phyloP scores from a whole-genome alignment of 2,329 filamentous ascomycete species.

The Paecilomyces fulvus region DNA sequence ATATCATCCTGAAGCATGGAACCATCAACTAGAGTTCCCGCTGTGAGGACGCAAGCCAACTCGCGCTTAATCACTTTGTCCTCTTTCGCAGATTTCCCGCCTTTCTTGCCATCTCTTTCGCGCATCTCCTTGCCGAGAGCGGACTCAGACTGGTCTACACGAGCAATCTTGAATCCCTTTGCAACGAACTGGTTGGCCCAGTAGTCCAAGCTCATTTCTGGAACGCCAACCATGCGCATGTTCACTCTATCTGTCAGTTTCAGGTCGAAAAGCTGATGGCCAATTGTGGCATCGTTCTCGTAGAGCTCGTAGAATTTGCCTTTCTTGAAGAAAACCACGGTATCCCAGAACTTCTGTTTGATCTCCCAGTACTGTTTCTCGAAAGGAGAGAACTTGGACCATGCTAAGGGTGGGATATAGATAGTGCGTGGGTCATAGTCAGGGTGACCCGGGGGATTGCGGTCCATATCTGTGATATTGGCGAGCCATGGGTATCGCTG shows the following conservation, averaged over 20 bases:
- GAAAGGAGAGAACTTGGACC: slow-evolving; percentile 79
- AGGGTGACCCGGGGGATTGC: slow-evolving; percentile 66
- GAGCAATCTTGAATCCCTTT: slow-evolving; percentile 93
- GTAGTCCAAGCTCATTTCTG: slow-evolving; percentile 86
- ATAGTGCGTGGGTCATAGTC: slow-evolving; percentile 88
- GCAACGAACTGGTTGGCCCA: slow-evolving; percentile 99
- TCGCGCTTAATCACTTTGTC: slow-evolving; percentile 93
- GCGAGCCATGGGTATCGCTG: slow-evolving; percentile 86
- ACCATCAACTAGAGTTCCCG: slow-evolving; percentile 87
- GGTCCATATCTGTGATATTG: slow-evolving; percentile 74
- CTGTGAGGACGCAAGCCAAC: slow-evolving; percentile 81
- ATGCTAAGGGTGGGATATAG: slow-evolving; percentile 77
- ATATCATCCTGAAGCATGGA: slow-evolving; percentile 97
- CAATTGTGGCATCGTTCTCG: slow-evolving; percentile 93
- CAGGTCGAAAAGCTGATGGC: slow-evolving; percentile 91
- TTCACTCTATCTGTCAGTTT: slow-evolving; percentile 98
- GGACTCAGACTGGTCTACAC: slow-evolving; percentile 94
- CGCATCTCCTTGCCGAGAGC: slow-evolving; percentile 97
- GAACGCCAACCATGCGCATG: slow-evolving; percentile 99
- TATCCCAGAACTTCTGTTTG: slow-evolving; percentile 96
- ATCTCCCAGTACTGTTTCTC: slow-evolving; percentile 99
- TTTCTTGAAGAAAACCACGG: slow-evolving; percentile 99
- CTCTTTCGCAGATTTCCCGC: slow-evolving; percentile 57
- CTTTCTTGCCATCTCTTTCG: slow-evolving; percentile 60
- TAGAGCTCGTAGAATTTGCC: slow-evolving; percentile 99